A percentile compares a stretch with the other conserved stretches of the same genome.
These are phyloP conservation scores for Phycomyces blakesleeanus DNA, from an alignment of 192 early-diverging fungal species.

Conservation along the genomic window DNA sequence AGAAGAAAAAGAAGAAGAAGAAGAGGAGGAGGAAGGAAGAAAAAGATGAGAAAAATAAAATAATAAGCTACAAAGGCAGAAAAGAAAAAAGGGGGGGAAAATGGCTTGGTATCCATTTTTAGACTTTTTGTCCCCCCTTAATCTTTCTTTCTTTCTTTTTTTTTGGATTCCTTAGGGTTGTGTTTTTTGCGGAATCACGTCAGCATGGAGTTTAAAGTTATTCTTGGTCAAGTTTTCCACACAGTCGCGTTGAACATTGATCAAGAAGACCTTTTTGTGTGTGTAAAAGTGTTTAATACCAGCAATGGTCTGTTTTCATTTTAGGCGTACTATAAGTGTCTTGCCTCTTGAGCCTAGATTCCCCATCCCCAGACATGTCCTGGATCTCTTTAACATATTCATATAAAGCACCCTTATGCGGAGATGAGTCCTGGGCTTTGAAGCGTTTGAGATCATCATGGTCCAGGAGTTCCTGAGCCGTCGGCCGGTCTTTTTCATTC, in stretches of 20 bases:
- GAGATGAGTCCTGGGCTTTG: background rate
- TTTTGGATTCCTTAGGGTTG: background rate
- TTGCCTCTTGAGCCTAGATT: no score
- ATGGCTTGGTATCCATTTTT: background rate
- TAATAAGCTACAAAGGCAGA: background rate
- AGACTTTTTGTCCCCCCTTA: background rate
- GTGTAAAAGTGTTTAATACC: no score
- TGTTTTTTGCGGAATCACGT: background rate
- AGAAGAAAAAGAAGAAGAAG: background rate
- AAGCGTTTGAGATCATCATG: constrained; percentile 34
- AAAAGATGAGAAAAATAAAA: background rate
- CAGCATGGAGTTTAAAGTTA: background rate
- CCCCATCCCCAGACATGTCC: no score
- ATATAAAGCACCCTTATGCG: background rate
- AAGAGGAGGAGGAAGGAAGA: background rate
- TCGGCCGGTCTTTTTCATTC: constrained; percentile 48
- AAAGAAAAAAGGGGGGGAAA: background rate
- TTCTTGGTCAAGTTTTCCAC: no score
- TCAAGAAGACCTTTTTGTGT: no score
- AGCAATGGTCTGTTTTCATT: no score
- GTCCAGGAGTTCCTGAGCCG: constrained; percentile 45
- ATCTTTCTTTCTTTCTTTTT: background rate
- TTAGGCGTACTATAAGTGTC: no score
- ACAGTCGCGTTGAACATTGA: no score
- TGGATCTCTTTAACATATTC: no score